phyloP scores from a whole-genome alignment of 23 red algal species.

The Gracilariopsis chorda region DNA sequence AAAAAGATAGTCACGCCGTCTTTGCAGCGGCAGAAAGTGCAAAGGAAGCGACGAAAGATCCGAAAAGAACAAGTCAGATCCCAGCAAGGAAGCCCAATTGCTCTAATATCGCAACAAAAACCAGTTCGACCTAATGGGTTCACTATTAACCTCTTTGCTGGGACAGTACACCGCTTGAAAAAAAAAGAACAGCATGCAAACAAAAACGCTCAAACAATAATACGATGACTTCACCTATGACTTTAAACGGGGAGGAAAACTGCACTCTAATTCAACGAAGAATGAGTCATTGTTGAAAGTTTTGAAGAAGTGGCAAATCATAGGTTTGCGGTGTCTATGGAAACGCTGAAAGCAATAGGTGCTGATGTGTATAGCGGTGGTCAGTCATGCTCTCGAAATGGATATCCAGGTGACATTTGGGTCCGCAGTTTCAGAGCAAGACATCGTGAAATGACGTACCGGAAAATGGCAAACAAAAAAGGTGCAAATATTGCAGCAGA shows the following conservation, averaged over 20 bases:
- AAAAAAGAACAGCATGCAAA: neutral
- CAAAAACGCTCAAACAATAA: neutral
- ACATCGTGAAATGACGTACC: neutral
- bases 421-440: neutral
- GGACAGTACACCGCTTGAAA: too few species aligned
- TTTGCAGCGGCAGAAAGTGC: too few species aligned
- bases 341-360: neutral
- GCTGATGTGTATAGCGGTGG: neutral
- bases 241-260: neutral
- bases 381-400: neutral
- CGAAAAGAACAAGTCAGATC: too few species aligned
- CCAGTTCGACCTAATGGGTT: too few species aligned
- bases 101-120: too few species aligned
- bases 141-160: too few species aligned
- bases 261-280: neutral
- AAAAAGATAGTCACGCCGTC: too few species aligned
- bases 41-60: too few species aligned
- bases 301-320: neutral
- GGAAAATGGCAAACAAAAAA: neutral
- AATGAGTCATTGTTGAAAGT: neutral
- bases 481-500: neutral
- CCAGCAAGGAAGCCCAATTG: too few species aligned
- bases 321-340: neutral
- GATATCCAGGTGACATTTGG: neutral
- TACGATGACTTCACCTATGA: neutral